These are phyloP conservation scores for Gossypium bickii DNA, from an alignment of 345 rosid genomes.

Conservation along the genomic window DNA sequence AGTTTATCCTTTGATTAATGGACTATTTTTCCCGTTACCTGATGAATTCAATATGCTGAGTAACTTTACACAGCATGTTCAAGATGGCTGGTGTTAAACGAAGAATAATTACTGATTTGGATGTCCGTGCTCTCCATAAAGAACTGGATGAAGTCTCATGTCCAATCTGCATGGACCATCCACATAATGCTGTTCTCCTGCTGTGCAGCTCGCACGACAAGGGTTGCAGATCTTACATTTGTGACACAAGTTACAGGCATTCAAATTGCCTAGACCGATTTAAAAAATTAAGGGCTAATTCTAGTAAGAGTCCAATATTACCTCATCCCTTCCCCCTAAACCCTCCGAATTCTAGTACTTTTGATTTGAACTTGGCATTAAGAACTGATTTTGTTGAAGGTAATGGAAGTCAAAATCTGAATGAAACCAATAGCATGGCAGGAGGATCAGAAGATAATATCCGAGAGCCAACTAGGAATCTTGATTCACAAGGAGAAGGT, in stretches of 20 bases:
- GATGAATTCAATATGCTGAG: constrained; percentile 59
- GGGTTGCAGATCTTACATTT: constrained; percentile 90
- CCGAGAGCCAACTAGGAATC: constrained; percentile 25
- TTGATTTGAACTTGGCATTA: constrained; percentile 34
- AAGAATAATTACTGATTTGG: constrained; percentile 65
- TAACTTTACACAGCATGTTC: constrained; percentile 66
- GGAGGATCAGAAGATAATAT: constrained; percentile 23
- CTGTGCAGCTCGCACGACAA: constrained; percentile 82
- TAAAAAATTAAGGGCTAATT: constrained; percentile 54
- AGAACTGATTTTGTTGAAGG: constrained; percentile 29
- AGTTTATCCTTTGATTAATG: constrained; percentile 13
- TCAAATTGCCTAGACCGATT: constrained; percentile 87
- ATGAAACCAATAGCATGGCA: constrained; percentile 19
- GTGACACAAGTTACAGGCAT: constrained; percentile 90
- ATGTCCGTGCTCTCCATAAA: constrained; percentile 63
- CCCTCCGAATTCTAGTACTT: constrained; percentile 26
- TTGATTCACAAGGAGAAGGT: constrained; percentile 34
- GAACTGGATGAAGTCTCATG: constrained; percentile 88
- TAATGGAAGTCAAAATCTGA: constrained; percentile 26
- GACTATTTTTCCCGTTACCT: constrained; percentile 29
- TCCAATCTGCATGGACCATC: constrained; percentile 97
- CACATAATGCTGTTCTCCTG: constrained; percentile 93
- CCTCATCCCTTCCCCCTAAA: constrained; percentile 32
- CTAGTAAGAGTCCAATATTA: constrained; percentile 34
- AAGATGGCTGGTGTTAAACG: constrained; percentile 98